These are phyloP conservation scores for Salvia rosmarinus DNA, from an alignment of 257 asterid species.

Conservation along the genomic window DNA sequence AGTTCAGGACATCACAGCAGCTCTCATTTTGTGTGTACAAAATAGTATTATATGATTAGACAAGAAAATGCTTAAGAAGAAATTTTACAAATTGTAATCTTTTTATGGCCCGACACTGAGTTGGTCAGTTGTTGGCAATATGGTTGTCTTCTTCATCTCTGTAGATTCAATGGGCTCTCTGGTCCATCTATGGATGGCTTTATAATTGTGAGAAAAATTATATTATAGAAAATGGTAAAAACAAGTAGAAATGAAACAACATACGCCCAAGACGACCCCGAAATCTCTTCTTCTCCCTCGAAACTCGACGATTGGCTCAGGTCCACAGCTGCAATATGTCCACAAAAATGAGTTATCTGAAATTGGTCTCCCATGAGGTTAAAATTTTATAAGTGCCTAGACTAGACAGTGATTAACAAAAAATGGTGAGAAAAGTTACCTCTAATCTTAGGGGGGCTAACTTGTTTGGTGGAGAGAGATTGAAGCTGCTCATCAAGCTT, in stretches of 20 bases:
- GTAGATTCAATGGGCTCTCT: constrained; percentile 30
- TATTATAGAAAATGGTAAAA: constrained; percentile 65
- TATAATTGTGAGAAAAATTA: constrained; percentile 60
- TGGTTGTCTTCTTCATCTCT: no score
- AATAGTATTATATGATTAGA: not conserved
- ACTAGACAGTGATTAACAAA: no score
- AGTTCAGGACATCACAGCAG: not conserved
- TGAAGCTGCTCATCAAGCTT: constrained; percentile 77
- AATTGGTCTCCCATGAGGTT: no score
- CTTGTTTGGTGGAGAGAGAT: constrained; percentile 53
- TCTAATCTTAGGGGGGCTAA: constrained; percentile 50
- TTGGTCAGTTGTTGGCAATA: no score
- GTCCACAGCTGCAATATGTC: constrained; percentile 45
- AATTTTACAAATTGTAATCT: not conserved
- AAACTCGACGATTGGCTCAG: constrained; percentile 33
- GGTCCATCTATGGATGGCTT: constrained; percentile 73
- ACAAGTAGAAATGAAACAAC: constrained; percentile 48
- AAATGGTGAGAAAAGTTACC: constrained; percentile 37
- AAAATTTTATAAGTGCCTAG: no score
- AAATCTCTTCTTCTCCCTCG: constrained; percentile 33
- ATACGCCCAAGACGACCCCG: constrained; percentile 50
- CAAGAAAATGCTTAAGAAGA: no score
- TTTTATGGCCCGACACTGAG: no score
- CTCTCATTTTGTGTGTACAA: no score
- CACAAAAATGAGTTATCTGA: no score